phyloP scores from a whole-genome alignment of 768 basidiomycete genomes.

The Naganishia kalamii region DNA sequence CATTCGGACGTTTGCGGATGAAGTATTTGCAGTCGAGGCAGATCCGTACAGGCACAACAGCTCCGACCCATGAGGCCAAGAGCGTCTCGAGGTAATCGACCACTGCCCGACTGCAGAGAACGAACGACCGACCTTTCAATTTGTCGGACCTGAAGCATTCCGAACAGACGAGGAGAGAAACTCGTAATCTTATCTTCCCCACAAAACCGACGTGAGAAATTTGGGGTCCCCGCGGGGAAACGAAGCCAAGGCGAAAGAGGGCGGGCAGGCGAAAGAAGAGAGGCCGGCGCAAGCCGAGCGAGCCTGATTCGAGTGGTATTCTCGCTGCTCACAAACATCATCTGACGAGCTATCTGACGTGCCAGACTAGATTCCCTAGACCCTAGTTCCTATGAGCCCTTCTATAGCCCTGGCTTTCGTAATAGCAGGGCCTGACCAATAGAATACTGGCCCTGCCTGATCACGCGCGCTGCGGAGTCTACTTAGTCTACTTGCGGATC shows the following conservation, averaged over 20 bases:
- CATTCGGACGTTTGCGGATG: too few relatives aligned
- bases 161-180: too few relatives aligned
- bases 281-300: neutral
- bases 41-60: too few relatives aligned
- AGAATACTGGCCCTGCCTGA: neutral
- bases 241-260: neutral
- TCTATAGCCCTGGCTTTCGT: neutral
- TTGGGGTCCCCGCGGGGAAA: neutral
- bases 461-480: neutral
- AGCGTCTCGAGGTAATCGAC: too few relatives aligned
- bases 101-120: too few relatives aligned
- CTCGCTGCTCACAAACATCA: neutral
- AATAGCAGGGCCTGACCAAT: neutral
- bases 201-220: neutral
- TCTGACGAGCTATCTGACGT: constrained; percentile 3
- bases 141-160: too few relatives aligned
- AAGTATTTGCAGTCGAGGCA: too few relatives aligned
- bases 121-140: too few relatives aligned
- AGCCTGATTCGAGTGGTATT: neutral
- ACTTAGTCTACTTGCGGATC: neutral
- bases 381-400: neutral
- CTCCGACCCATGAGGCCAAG: too few relatives aligned
- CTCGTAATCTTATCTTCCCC: constrained; percentile 20
- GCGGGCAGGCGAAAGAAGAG: neutral
- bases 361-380: neutral